These are phyloP conservation scores for Annulohypoxylon moriforme DNA, from an alignment of 495 filamentous ascomycete genomes.

Conservation along the genomic window DNA sequence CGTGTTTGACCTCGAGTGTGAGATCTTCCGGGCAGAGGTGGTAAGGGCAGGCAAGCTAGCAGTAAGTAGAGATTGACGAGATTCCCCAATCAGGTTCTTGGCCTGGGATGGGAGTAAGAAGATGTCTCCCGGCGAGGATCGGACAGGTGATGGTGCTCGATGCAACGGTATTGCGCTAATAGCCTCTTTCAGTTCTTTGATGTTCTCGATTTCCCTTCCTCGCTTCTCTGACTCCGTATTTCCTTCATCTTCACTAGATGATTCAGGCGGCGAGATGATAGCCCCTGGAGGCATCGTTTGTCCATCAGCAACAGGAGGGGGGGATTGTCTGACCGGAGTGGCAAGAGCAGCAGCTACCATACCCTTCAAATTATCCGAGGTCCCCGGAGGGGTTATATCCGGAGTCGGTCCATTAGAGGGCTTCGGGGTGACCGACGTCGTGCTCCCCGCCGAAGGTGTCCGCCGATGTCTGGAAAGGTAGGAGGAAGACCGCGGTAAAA, in stretches of 20 bases:
- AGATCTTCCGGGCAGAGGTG: constrained; percentile 56
- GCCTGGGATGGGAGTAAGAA: constrained; percentile 50
- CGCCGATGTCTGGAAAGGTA: constrained; percentile 72
- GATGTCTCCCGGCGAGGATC: constrained; percentile 49
- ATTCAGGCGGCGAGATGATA: constrained; percentile 89
- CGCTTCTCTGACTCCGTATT: constrained; percentile 52
- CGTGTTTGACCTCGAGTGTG: constrained; percentile 86
- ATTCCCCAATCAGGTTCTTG: constrained; percentile 50
- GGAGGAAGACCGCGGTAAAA: constrained; percentile 77
- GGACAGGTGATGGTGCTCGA: constrained; percentile 70
- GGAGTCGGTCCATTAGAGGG: constrained; percentile 53
- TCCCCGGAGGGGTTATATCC: constrained; percentile 54
- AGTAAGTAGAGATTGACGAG: constrained; percentile 43
- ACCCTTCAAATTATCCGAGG: constrained; percentile 63
- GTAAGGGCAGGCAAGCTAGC: constrained; percentile 42
- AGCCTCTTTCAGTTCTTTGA: constrained; percentile 84
- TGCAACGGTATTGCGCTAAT: constrained; percentile 81
- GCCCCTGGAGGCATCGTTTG: constrained; percentile 78
- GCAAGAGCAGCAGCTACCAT: constrained; percentile 48
- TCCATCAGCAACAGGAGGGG: constrained; percentile 76
- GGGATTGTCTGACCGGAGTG: constrained; percentile 76
- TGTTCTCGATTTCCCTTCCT: constrained; percentile 68
- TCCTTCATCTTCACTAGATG: constrained; percentile 86
- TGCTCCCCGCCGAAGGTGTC: constrained; percentile 54
- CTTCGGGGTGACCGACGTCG: constrained; percentile 43